Evolutionary conservation across 192 early-diverging fungal genomes (phyloP).

Genomic region (Podila clonocystis): DNA sequence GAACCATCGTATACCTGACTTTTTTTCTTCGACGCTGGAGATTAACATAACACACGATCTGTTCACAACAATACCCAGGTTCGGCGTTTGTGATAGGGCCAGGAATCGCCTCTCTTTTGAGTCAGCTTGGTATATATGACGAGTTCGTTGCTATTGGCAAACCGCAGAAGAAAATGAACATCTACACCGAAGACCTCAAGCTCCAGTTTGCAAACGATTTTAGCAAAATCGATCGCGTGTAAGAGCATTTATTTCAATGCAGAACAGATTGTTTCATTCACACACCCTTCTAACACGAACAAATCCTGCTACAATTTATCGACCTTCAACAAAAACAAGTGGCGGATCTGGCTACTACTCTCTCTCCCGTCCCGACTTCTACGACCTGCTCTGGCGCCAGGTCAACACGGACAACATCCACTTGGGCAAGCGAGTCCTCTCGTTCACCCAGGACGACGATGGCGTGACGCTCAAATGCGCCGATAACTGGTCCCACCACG

Average conservation of each 20-base stretch:
- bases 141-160: not conserved
- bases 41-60: too few species aligned
- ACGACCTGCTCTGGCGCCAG: not conserved
- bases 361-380: not conserved
- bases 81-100: not conserved
- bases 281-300: too few species aligned
- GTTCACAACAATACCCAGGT: not conserved
- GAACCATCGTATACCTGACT: too few species aligned
- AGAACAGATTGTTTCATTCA: too few species aligned
- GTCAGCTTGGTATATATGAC: not conserved
- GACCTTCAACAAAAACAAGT: too few species aligned
- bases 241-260: too few species aligned
- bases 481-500: not conserved
- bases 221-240: too few species aligned
- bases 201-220: too few species aligned
- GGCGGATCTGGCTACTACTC: too few species aligned
- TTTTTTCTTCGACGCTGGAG: too few species aligned
- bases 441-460: not conserved
- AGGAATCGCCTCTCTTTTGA: not conserved
- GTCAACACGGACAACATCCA: slow-evolving; percentile 10
- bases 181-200: not conserved
- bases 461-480: not conserved
- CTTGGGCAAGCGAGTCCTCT: slow-evolving; percentile 12
- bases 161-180: not conserved
- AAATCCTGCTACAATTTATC: too few species aligned